Evolutionary conservation across 2,329 filamentous ascomycete genomes (phyloP), one percentile per base, ranked within the genome.

Genomic region (Fusarium gaditjirri): DNA sequence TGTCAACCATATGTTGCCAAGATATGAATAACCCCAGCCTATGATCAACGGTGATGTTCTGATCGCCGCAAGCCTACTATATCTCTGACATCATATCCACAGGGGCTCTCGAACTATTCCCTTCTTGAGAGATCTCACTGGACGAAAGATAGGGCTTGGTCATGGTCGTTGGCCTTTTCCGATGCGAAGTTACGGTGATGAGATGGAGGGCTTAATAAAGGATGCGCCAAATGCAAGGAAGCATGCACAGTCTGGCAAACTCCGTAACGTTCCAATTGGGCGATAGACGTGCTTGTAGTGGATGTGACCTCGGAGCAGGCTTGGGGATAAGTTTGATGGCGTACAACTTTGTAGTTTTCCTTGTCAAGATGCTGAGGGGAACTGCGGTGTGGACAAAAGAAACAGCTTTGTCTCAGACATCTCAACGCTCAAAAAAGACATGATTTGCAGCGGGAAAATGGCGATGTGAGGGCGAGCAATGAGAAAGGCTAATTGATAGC

Each of bases 11-110:
- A 10, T 35, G 16, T 43, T 52, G 38, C 42, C 56, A 61, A 43
- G 35, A 54, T 49, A 17, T 25, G 33, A 23, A 13, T 19, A 29
- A 46, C 16, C 36, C 27, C 25, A 25, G 53, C 39, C 49, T 41
- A 44, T 14, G 63, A 57, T 52, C 50, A 56, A 16, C 31, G 41
- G 16, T 49, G 27, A 19, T 42, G 21, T 23, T 43, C 29, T 52
- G 39, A 47, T 57, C 36, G 59, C 42, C 33, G 41, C 41, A 29
- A 41, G 33, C 13, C 35, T 55, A 43, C 2, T 50, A 53, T 17
- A 14, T 49, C 57, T 58, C 61, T 75, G 69, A 72, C 71, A 75
- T 75, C 72, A 74, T 68, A 43, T 8, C 17, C 43, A 53, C 35
- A 65, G 57, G 65, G 52, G 42, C 21, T 13, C 19, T 25, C 27